Evolutionary conservation across 2,329 filamentous ascomycete species (phyloP).

Genomic region (Aspergillus ibericus): DNA sequence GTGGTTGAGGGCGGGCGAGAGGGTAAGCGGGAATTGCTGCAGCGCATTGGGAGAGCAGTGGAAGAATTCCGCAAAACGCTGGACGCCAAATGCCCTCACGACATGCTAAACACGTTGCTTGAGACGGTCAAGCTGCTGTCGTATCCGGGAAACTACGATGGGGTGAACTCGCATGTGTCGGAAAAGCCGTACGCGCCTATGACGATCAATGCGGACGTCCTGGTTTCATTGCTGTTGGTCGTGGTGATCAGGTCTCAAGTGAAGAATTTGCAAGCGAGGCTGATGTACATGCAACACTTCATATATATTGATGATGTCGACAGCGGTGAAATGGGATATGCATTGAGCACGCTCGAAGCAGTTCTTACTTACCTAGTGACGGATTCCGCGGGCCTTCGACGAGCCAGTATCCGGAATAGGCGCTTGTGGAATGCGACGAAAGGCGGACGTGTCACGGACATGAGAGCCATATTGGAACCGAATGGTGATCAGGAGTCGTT

Average conservation of each 20-base stretch:
- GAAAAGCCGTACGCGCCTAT: constrained; percentile 58
- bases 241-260: constrained; percentile 91
- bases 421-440: constrained; percentile 83
- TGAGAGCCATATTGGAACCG: constrained; percentile 79
- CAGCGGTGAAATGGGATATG: constrained; percentile 92
- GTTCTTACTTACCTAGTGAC: constrained; percentile 83
- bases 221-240: constrained; percentile 86
- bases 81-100: constrained; percentile 74
- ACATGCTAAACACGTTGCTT: constrained; percentile 81
- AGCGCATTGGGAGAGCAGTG: constrained; percentile 74
- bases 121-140: constrained; percentile 83
- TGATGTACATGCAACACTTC: constrained; percentile 95
- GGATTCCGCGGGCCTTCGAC: constrained; percentile 78
- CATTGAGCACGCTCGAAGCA: constrained; percentile 91
- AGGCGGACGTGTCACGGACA: constrained; percentile 71
- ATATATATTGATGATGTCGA: constrained; percentile 98
- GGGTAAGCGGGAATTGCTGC: constrained; percentile 78
- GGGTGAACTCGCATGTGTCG: constrained; percentile 41
- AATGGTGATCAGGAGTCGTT: constrained; percentile 48
- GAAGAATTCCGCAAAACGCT: constrained; percentile 87
- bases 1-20: constrained; percentile 73
- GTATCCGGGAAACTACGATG: constrained; percentile 53
- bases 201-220: constrained; percentile 80
- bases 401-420: constrained; percentile 82
- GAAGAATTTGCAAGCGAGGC: constrained; percentile 79